phyloP scores from a whole-genome alignment of 2,329 filamentous ascomycete species.

The Aspergillus quadricinctus region DNA sequence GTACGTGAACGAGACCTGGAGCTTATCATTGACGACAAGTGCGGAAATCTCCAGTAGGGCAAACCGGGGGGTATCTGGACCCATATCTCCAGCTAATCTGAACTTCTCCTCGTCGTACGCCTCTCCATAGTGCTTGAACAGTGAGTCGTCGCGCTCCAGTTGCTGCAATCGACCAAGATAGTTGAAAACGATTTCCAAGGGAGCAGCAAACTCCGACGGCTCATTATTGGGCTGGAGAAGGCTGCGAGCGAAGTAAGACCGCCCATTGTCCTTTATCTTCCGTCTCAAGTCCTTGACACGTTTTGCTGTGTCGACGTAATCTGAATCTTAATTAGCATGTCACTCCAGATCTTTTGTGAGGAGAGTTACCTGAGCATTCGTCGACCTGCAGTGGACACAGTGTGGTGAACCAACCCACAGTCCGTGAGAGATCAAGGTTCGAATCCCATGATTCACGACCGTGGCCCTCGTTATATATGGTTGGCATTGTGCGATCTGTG shows the following conservation, averaged over 20 bases:
- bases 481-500: constrained; percentile 37
- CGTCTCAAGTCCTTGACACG: constrained; percentile 38
- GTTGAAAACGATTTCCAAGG: constrained; percentile 40
- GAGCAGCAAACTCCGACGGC: constrained; percentile 34
- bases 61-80: constrained; percentile 41
- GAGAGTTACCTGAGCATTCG: constrained; percentile 20
- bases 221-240: constrained; percentile 24
- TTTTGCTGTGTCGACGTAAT: constrained; percentile 30
- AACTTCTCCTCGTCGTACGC: constrained; percentile 26
- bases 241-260: constrained; percentile 34
- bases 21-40: constrained; percentile 42
- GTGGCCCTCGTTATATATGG: constrained; percentile 49
- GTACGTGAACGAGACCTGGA: constrained; percentile 49
- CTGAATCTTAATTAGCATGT: constrained; percentile 12
- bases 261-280: constrained; percentile 27
- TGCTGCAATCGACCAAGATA: constrained; percentile 39
- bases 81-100: constrained; percentile 42
- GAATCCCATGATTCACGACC: constrained; percentile 45
- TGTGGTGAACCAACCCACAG: constrained; percentile 50
- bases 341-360: not conserved
- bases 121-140: constrained; percentile 40
- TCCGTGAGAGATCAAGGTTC: constrained; percentile 44
- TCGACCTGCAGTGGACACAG: constrained; percentile 40
- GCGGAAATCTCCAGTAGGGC: constrained; percentile 51
- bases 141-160: constrained; percentile 41